Base-by-base conservation (phyloP, 2,329 filamentous ascomycete genomes). In the Xylaria sp. region DNA sequence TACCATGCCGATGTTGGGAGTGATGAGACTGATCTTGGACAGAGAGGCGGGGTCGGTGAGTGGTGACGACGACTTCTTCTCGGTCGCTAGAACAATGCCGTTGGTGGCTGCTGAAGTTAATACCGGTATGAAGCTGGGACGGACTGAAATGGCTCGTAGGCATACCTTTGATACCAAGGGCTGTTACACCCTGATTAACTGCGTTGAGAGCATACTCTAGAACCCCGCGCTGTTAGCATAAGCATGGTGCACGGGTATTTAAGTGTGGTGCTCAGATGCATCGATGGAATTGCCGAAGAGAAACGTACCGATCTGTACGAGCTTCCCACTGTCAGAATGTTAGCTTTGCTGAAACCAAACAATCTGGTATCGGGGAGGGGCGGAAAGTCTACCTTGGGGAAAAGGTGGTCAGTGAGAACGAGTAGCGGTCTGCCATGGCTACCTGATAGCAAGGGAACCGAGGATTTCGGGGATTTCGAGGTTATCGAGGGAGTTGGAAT, bases 1-100 rank as follows among this genome's bases (percentile, higher is more conserved):
- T 74, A 99, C 95, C 92, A 98, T 97, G 78, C 95, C 95, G 79
- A 99, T 98, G 85, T 99, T 95, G 74, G 95, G 95, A 50, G 95
- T 99, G 82, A 99, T 94, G 78, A 96, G 88, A 78, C 92, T 96
- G 83, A 99, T 92, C 85, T 99, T 99, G 74, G 94, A 95, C 69
- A 97, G 89, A 42, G 95, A 98, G 73, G 91, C 88, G 72, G 95
- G 90, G 77, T 99, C 95, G 83, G 96, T 94, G 74, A 99, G 91
- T 56, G 95, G 94, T 52, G 95, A 97, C 38, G 94, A 97, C 46
- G 94, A 97, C 82, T 99, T 99, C 88, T 99, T 99, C 83, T 99
- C 95, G 68, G 95, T 99, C 67, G 95, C 95, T 69, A 99, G 92
- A 69, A 99, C 95, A 77, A 99, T 97, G 73, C 95, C 95, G 81